These are phyloP conservation scores for Endotrypanum monterogeii DNA, from an alignment of 208 protist species.

Conservation along the genomic window DNA sequence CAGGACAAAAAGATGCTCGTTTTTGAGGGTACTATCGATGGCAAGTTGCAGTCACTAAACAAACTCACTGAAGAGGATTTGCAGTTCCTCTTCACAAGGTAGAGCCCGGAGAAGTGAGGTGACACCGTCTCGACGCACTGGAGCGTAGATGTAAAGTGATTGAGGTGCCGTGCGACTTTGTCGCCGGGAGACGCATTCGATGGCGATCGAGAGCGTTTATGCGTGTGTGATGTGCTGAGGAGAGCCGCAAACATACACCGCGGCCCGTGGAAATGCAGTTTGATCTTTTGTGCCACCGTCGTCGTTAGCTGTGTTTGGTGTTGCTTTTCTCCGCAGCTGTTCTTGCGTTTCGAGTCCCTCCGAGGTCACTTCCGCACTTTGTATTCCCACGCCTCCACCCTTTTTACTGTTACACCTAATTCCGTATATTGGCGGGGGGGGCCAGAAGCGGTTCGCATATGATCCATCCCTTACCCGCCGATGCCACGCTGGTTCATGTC, in stretches of 20 bases:
- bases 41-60: conserved; percentile 80
- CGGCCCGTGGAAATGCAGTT: too few species aligned
- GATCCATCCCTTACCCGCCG: too few species aligned
- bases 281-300: too few species aligned
- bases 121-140: neutral
- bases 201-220: neutral
- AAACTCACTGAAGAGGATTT: conserved; percentile 87
- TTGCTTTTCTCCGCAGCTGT: too few species aligned
- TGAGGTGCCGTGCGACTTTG: neutral
- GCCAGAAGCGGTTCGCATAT: too few species aligned
- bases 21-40: conserved; percentile 93
- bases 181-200: neutral
- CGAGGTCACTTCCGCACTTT: too few species aligned
- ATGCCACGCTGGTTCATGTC: too few species aligned
- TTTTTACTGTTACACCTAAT: too few species aligned
- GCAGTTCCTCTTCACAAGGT: conserved; percentile 90
- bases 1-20: conserved; percentile 95
- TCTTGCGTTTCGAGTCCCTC: too few species aligned
- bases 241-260: neutral
- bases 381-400: too few species aligned
- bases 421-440: too few species aligned
- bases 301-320: too few species aligned
- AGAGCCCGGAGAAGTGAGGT: neutral
- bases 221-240: neutral
- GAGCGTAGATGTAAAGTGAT: neutral